Evolutionary conservation across 768 basidiomycete genomes (phyloP), one percentile per base, ranked within the genome.

Genomic region (Podaxis sp.): DNA sequence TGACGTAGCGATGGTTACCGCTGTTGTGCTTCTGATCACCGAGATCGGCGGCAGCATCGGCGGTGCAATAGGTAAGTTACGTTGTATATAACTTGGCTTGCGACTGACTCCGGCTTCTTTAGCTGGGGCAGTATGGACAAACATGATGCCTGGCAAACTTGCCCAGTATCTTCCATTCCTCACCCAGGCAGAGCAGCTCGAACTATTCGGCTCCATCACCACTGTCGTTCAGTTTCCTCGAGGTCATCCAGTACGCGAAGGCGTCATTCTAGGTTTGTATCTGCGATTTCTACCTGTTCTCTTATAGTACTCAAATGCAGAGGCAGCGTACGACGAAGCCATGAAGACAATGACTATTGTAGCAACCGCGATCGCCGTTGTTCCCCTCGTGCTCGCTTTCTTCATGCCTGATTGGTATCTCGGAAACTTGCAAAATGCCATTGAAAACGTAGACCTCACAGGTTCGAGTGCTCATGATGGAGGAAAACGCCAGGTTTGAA

Each of bases 31-130:
- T n/a, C 76, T 90, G 14, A 68, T 87, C 48, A 87, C 88, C 0
- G 87, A 90, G 67, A 80, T 89, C 52, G 88, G 88, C 9, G 86
- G 83, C 25, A 81, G 82, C 11, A 81, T 87, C 25, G 88, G 88
- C 32, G 80, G 75, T n/a, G 86, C 86, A 7, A 77, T 84, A 57
- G 84, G 86, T 79, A 59, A 1, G 78, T 69, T 57, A 62, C 37
- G 61, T 35, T 18, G 16, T 18, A 3, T 42, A 32, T 50, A 27
- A 32, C 32, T 28, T 21, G 32, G 28, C 25, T 48, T 27, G 4
- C 53, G 21, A 0, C 10, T 18, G 13, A 6, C 28, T 27, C 1
- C 16, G 6, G n/a, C 16, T n/a, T n/a, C 6, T 7, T n/a, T 57
- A 80, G 87, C 86, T n/a, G 85, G 84, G 4, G 81, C 82, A 37